A percentile compares a stretch with the other conserved stretches of the same genome.
Evolutionary conservation across 257 asterid species (phyloP).

Genomic region (Rauvolfia tetraphylla): DNA sequence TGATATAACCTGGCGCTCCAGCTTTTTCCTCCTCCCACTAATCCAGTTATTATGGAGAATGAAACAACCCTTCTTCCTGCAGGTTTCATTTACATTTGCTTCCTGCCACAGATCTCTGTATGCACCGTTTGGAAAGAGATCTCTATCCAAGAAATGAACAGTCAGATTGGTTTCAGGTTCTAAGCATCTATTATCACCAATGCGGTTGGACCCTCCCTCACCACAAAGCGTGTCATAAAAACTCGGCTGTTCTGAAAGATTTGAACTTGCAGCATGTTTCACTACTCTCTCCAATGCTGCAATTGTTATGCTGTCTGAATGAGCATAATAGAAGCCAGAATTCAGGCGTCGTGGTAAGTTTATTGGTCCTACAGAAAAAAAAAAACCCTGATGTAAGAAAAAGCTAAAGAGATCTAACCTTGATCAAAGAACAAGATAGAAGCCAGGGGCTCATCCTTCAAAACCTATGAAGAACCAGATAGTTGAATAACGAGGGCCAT

Average conservation of each 20-base stretch:
- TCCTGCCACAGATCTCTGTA: constrained; percentile 65
- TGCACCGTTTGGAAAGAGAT: constrained; percentile 90
- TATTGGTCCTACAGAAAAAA: constrained; percentile 64
- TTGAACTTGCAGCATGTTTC: constrained; percentile 66
- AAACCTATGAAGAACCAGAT: not conserved
- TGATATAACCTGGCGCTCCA: constrained; percentile 68
- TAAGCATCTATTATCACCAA: constrained; percentile 61
- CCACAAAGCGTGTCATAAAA: constrained; percentile 87
- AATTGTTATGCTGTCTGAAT: constrained; percentile 61
- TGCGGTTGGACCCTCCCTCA: constrained; percentile 61
- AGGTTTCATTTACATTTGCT: constrained; percentile 46
- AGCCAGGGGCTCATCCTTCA: constrained; percentile 1
- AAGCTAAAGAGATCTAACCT: not conserved
- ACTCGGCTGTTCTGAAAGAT: constrained; percentile 91
- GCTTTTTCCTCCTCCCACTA: constrained; percentile 66
- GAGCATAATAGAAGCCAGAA: constrained; percentile 86
- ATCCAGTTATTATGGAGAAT: constrained; percentile 85
- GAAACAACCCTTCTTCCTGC: constrained; percentile 51
- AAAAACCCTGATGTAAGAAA: constrained; percentile 3
- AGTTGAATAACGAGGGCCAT: not conserved
- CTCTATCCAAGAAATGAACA: constrained; percentile 71
- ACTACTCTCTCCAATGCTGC: constrained; percentile 77
- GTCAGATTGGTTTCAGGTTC: constrained; percentile 64
- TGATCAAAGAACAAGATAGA: not conserved
- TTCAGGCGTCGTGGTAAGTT: constrained; percentile 92